Conservation (phyloP, 1,139 yeast genomes). For the Yamadazyma trypodendri region DNA sequence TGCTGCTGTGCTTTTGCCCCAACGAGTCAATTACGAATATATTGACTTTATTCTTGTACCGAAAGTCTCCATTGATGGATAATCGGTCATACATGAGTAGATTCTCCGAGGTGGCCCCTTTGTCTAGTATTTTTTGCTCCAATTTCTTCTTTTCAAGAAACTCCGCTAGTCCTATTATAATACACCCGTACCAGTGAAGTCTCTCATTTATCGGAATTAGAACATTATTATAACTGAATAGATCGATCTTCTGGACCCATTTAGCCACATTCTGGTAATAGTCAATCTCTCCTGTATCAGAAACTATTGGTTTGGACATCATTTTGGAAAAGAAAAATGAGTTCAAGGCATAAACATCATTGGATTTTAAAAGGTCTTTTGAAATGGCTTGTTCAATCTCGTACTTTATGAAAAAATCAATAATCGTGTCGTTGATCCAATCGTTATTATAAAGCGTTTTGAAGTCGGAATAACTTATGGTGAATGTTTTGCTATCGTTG, state of each 20-base stretch:
- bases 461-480: constrained; percentile 60
- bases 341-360: constrained; percentile 63
- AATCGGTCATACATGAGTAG: neutral
- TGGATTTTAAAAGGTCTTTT: constrained; percentile 17
- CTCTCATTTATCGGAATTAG: constrained; percentile 81
- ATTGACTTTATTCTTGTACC: constrained; percentile 20
- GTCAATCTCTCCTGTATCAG: constrained; percentile 18
- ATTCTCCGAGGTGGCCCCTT: neutral
- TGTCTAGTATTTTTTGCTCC: neutral
- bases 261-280: constrained; percentile 66
- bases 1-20: constrained; percentile 53
- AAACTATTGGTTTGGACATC: constrained; percentile 22
- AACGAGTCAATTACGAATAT: constrained; percentile 81
- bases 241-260: constrained; percentile 76
- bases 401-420: constrained; percentile 68
- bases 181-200: constrained; percentile 86
- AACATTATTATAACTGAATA: constrained; percentile 60
- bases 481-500: constrained; percentile 45
- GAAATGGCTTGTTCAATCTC: constrained; percentile 44
- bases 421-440: constrained; percentile 75
- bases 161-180: constrained; percentile 51
- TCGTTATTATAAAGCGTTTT: constrained; percentile 65
- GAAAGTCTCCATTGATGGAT: neutral
- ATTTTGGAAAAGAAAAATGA: constrained; percentile 82
- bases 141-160: constrained; percentile 20